Percentiles rank a stretch among this genome's conserved stretches.
These are phyloP conservation scores for Cryptomeria japonica DNA, from an alignment of 75 land plant genomes.

Conservation along the genomic window DNA sequence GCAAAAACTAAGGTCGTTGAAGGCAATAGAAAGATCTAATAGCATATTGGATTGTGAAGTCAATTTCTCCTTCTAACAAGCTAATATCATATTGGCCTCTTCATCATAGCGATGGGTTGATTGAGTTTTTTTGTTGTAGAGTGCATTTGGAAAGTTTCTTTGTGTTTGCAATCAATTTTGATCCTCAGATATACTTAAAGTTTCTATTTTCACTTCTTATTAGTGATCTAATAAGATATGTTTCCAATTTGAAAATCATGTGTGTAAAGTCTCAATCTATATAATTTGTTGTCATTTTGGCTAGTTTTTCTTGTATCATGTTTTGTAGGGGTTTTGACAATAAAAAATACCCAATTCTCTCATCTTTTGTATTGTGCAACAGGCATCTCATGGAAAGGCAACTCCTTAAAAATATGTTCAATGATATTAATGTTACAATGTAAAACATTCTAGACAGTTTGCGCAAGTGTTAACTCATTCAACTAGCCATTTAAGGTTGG, in stretches of 20 bases:
- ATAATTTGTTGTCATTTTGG: not conserved
- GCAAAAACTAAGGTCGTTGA: conserved; percentile 48
- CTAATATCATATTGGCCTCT: not conserved
- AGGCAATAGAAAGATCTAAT: conserved; percentile 44
- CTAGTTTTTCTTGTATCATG: conserved; percentile 5
- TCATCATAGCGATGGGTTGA: not conserved
- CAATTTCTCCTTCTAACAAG: not conserved
- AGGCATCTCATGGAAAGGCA: not conserved
- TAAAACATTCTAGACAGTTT: not conserved
- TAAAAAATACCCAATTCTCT: not conserved
- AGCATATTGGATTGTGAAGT: conserved; percentile 28
- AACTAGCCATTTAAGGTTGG: not conserved
- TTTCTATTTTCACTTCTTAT: not conserved
- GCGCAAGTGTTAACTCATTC: not conserved
- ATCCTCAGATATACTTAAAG: not conserved
- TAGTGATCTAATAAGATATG: not conserved
- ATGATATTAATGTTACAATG: not conserved
- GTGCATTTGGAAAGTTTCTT: not conserved
- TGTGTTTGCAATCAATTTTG: conserved; percentile 1
- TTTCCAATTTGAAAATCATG: too few relatives aligned
- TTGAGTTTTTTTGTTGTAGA: not conserved
- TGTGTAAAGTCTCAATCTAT: too few relatives aligned
- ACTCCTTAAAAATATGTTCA: not conserved
- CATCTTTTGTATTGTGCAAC: not conserved
- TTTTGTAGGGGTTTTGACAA: not conserved